Evolutionary conservation across 2,329 filamentous ascomycete species (phyloP).

Genomic region (Magnaporthiopsis rhizophila): DNA sequence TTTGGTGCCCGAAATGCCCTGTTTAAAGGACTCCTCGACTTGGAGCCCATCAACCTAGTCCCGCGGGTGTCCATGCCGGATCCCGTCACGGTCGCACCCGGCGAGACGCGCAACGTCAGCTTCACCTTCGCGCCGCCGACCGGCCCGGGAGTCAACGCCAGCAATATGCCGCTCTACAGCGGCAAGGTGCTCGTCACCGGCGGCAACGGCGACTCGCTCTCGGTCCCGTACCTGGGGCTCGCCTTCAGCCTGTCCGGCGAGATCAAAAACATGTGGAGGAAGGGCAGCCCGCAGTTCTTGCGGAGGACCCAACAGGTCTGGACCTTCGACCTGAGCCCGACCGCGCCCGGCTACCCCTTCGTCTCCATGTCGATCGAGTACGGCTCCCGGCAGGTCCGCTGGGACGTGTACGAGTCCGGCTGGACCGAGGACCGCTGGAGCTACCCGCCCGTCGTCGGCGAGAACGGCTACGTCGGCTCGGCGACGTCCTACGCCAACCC

Average conservation of each 20-base stretch:
- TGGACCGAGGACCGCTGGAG: slow-evolving; percentile 17
- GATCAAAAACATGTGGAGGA: slow-evolving; percentile 7
- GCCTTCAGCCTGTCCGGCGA: slow-evolving; percentile 8
- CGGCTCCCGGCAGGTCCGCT: slow-evolving; percentile 20
- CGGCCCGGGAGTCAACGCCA: slow-evolving; percentile 2
- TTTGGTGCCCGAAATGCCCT: neutral
- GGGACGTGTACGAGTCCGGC: slow-evolving; percentile 20
- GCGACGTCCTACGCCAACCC: slow-evolving; percentile 10
- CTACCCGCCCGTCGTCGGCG: slow-evolving; percentile 18
- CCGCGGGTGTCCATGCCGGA: neutral
- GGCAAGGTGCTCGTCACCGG: slow-evolving; percentile 2
- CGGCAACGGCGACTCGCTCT: slow-evolving; percentile 6
- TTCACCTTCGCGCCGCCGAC: slow-evolving; percentile 18
- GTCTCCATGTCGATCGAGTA: slow-evolving; percentile 17
- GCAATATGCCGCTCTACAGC: slow-evolving; percentile 1
- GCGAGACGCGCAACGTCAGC: slow-evolving; percentile 17
- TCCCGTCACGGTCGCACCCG: slow-evolving; percentile 9
- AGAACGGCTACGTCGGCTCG: slow-evolving; percentile 16
- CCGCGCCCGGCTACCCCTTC: slow-evolving; percentile 20
- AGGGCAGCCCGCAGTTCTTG: neutral
- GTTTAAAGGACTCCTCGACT: neutral
- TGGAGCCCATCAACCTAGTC: neutral
- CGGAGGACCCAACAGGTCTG: slow-evolving; percentile 1
- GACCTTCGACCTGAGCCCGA: slow-evolving; percentile 18
- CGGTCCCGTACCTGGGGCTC: slow-evolving; percentile 3